Evolutionary conservation across 768 basidiomycete species (phyloP).

Genomic region (Suillus weaverae): DNA sequence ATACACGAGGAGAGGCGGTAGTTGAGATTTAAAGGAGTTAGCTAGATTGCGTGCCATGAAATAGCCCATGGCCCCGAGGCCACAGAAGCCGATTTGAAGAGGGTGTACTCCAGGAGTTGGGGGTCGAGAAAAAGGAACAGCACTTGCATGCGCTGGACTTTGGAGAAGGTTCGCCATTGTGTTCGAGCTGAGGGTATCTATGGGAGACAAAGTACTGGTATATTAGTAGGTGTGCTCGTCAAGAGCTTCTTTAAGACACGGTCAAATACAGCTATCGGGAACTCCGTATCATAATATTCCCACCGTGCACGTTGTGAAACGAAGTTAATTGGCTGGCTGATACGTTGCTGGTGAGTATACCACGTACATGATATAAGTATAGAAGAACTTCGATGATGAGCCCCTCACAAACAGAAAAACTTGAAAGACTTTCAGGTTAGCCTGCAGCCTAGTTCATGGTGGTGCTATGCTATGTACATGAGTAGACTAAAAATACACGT

Average conservation of each 20-base stretch:
- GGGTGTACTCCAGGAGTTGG: constrained; percentile 44
- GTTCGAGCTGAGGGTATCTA: background rate
- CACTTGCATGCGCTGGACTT: constrained; percentile 12
- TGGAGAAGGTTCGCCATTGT: constrained; percentile 12
- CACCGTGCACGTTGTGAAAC: background rate
- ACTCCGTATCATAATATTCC: background rate
- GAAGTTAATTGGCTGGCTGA: background rate
- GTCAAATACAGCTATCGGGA: background rate
- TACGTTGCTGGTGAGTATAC: background rate
- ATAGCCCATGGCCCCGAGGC: constrained; percentile 69
- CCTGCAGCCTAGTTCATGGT: too few relatives aligned
- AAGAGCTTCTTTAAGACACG: background rate
- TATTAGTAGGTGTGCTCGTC: background rate
- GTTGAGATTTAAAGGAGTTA: constrained; percentile 42
- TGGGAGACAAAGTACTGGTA: background rate
- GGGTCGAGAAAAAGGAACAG: constrained; percentile 61
- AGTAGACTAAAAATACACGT: background rate
- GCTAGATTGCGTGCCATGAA: constrained; percentile 82
- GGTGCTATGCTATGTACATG: too few relatives aligned
- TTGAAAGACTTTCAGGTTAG: background rate
- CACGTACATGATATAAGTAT: background rate
- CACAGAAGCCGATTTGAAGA: constrained; percentile 45
- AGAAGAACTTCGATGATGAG: background rate
- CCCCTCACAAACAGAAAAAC: background rate
- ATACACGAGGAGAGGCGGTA: constrained; percentile 66